A percentile compares a stretch with the other conserved stretches of the same genome.
phyloP scores from a whole-genome alignment of 805 yeast species.

The Ogataea philodendri region DNA sequence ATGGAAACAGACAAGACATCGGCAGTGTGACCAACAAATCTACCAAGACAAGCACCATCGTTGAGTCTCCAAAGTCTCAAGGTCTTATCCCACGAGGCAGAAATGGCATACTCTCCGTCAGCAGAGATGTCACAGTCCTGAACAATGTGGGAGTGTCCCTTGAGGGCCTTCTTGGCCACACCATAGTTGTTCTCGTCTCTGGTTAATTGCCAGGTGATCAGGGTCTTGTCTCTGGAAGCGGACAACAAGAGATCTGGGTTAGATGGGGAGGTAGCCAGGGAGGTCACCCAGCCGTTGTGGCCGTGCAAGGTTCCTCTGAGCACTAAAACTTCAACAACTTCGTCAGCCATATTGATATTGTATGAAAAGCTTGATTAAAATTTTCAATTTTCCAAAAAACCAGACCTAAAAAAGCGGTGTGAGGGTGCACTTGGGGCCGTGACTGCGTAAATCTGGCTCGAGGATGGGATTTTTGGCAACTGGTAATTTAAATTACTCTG shows the following conservation, averaged over 20 bases:
- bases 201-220: constrained; percentile 95
- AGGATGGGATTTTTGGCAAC: not conserved
- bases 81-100: constrained; percentile 99
- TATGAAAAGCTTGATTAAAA: constrained; percentile 17
- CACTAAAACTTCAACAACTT: constrained; percentile 87
- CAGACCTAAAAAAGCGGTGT: constrained; percentile 4
- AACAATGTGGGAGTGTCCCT: constrained; percentile 99
- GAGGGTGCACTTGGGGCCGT: constrained; percentile 10
- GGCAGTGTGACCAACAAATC: constrained; percentile 97
- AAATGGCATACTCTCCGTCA: constrained; percentile 96
- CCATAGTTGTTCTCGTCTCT: constrained; percentile 97
- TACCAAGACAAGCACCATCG: constrained; percentile 88
- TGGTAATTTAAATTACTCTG: constrained; percentile 1
- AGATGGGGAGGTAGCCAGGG: constrained; percentile 96
- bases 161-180: constrained; percentile 95
- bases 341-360: constrained; percentile 56
- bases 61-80: constrained; percentile 97
- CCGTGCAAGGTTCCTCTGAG: constrained; percentile 99
- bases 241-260: constrained; percentile 98
- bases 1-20: constrained; percentile 97
- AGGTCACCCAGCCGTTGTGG: constrained; percentile 96
- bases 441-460: not conserved
- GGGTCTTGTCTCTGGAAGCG: constrained; percentile 98
- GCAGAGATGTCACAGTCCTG: constrained; percentile 97
- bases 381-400: constrained; percentile 18